Percentiles rank a stretch among this genome's conserved stretches.
Conservation (phyloP, 2,329 filamentous ascomycete genomes). For the Lachnellula occidentalis region DNA sequence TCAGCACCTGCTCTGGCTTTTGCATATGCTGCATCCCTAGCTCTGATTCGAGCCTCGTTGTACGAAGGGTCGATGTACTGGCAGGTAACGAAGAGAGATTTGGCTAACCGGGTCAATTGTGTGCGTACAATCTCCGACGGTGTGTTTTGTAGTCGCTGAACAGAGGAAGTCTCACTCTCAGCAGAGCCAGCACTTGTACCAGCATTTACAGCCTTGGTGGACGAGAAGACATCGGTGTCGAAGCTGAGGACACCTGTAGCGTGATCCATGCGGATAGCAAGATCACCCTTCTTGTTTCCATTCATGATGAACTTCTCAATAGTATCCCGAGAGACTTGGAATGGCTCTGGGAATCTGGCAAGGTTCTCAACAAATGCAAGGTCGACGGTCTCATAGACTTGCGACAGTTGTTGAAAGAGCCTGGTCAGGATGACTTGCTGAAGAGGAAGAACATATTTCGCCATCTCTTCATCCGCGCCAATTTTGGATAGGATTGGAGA, state of each 20-base stretch:
- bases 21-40: conserved; percentile 72
- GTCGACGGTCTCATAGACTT: conserved; percentile 98
- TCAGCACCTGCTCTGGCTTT: conserved; percentile 85
- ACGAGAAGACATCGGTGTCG: conserved; percentile 97
- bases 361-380: conserved; percentile 89
- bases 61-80: conserved; percentile 92
- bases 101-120: conserved; percentile 85
- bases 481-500: conserved; percentile 93
- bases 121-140: conserved; percentile 96
- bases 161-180: conserved; percentile 74
- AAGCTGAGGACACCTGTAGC: conserved; percentile 93
- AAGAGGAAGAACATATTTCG: conserved; percentile 90
- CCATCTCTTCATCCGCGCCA: conserved; percentile 89
- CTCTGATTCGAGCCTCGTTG: conserved; percentile 73
- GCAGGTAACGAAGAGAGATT: conserved; percentile 86
- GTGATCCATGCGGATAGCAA: conserved; percentile 94
- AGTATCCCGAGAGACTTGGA: conserved; percentile 82
- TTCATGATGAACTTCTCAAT: conserved; percentile 99
- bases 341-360: conserved; percentile 92
- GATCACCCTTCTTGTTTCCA: conserved; percentile 98
- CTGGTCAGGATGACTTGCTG: conserved; percentile 98
- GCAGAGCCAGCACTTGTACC: conserved; percentile 82
- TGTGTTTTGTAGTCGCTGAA: conserved; percentile 95
- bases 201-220: conserved; percentile 82
- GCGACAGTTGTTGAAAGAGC: conserved; percentile 96